Base-by-base conservation (phyloP, 345 rosid species). In the Nephelium lappaceum region DNA sequence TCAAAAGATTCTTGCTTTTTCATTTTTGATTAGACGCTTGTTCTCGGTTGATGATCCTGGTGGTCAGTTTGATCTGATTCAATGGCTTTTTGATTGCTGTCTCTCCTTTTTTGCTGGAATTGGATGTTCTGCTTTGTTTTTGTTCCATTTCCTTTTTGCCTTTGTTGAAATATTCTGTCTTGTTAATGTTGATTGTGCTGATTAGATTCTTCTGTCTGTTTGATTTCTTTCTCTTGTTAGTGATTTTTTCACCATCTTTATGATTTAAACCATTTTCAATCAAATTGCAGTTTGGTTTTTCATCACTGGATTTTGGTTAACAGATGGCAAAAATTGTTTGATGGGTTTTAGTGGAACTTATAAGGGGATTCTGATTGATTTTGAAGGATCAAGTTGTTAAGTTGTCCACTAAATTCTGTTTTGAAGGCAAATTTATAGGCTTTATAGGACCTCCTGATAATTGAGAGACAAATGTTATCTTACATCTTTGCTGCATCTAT, bases 1-100 rank as follows among this genome's bases (percentile, higher is more conserved):
- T 65, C 78, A 51, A 23, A 31, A 57, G n/a, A 41, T 3, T 39
- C 18, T 65, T 12, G 12, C 15, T 16, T 3, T 41, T 70, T 16
- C 12, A 11, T 23, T 76, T 45, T 31, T 71, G 36, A 36, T 82
- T 75, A 5, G 18, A 15, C 27, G 21, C 47, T 47, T 1, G 4
- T 63, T 69, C 41, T 75, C 12, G 19, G 21, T 64, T 27, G 69
- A 24, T 77, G 74, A n/a, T 69, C 23, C 72, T 76, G 53, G 21
- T 16, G 42, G 73, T 41, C 69, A 15, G 36, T 42, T 49, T 78
- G 67, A 78, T 51, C 49, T 3, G 53, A 73, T 41, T 36, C 65
- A 14, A 3, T 61, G 39, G 18, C 66, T 62, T 39, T 39, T 16
- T 8, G 10, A 12, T 18, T 19, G 70, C 11, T 38, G 19, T 67